Evolutionary conservation across 495 filamentous ascomycete genomes (phyloP), one percentile per base, ranked within the genome.

Genomic region (Cercophora newfieldiana): DNA sequence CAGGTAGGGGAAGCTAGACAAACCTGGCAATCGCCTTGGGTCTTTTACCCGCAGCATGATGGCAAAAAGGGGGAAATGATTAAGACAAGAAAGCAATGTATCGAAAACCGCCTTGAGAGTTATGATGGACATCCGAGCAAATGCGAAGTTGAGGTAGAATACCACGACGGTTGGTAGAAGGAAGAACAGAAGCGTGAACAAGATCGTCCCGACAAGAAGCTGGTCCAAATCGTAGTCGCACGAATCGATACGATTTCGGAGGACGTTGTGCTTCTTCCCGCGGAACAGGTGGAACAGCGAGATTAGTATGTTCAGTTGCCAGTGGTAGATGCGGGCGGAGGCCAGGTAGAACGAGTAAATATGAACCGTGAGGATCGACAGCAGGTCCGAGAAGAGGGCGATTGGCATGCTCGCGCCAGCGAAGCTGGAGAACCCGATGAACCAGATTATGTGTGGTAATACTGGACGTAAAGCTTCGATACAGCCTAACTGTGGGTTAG

Each of bases 221-320:
- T 99, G 96, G 73, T 99, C 95, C 19, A 99, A 89, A 74, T 97
- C 95, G 76, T 99, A 99, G 77, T 99, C 95, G 82, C 96, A 99
- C 44, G 92, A 94, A 74, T 99, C 95, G 68, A 98, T 97, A 74
- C 95, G 92, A 70, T 97, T 97, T 68, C 95, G 88, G 14, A 99
- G 86, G 7, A 99, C 92, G 66, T 99, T 99, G 65, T 95, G 89
- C 73, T 99, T 99, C 74, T 98, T 98, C 55, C 95, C 95, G 24
- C 93, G 91, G 72, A 99, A 99, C 1, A 99, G 86, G 78, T 99
- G 95, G 79, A 99, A 99, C 29, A 98, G 88, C 22, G 94, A 97
- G 55, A 94, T 89, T 57, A 99, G 90, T 63, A 98, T 97, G 26
- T 89, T 96, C 33, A 98, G 87, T 72, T 99, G 96, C 94, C 95